Evolutionary conservation across 805 yeast species (phyloP).

Genomic region (Danielia reshetovae): DNA sequence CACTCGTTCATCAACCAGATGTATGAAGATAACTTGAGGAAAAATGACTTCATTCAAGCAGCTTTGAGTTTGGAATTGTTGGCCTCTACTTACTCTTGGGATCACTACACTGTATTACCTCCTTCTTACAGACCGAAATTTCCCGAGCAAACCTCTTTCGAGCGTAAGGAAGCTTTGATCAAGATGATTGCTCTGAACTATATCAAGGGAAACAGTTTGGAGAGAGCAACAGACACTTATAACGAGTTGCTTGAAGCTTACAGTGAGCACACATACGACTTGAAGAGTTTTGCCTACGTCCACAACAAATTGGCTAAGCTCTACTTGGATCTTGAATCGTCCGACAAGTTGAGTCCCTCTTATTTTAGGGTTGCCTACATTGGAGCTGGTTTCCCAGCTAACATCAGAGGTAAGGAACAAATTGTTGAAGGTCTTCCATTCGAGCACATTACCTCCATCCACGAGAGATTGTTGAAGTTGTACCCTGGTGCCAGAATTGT

Average conservation of each 20-base stretch:
- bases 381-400: slow-evolving; percentile 80
- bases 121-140: slow-evolving; percentile 61
- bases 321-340: slow-evolving; percentile 61
- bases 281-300: slow-evolving; percentile 68
- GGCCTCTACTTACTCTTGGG: slow-evolving; percentile 77
- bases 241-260: slow-evolving; percentile 76
- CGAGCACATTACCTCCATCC: slow-evolving; percentile 82
- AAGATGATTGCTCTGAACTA: slow-evolving; percentile 69
- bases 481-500: slow-evolving; percentile 81
- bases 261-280: slow-evolving; percentile 67
- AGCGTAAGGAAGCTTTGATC: slow-evolving; percentile 69
- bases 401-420: slow-evolving; percentile 70
- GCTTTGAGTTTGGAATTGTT: slow-evolving; percentile 75
- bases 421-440: slow-evolving; percentile 84
- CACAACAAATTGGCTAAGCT: slow-evolving; percentile 64
- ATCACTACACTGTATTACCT: slow-evolving; percentile 51
- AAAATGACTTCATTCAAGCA: slow-evolving; percentile 71
- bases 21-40: slow-evolving; percentile 58
- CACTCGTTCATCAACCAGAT: slow-evolving; percentile 74
- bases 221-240: slow-evolving; percentile 74
- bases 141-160: slow-evolving; percentile 79
- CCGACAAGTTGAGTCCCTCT: slow-evolving; percentile 72
- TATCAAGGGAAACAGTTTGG: slow-evolving; percentile 66
- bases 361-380: slow-evolving; percentile 76
- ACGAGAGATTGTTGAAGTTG: slow-evolving; percentile 64